A percentile compares a stretch with the other conserved stretches of the same genome.
Conservation (phyloP, 2,329 filamentous ascomycete genomes). For the Aspergillus ustus region DNA sequence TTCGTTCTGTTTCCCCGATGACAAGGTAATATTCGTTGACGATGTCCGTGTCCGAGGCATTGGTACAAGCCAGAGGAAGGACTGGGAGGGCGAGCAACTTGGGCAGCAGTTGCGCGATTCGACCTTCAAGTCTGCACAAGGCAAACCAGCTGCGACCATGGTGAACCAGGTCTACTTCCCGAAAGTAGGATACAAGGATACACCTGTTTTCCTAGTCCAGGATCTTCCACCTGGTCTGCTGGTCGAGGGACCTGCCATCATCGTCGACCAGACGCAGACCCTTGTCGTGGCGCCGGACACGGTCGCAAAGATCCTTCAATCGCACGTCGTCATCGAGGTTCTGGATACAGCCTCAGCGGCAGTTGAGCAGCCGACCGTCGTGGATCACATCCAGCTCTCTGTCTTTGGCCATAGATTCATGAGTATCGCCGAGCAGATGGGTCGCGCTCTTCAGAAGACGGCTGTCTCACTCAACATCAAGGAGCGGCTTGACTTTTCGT, state of each 20-base stretch:
- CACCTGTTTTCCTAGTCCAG: conserved; percentile 42
- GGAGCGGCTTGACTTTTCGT: conserved; percentile 84
- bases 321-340: conserved; percentile 87
- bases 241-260: conserved; percentile 74
- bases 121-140: conserved; percentile 35
- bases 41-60: conserved; percentile 88
- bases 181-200: conserved; percentile 35
- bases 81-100: conserved; percentile 69
- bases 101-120: conserved; percentile 58
- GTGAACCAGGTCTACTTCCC: conserved; percentile 58
- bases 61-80: conserved; percentile 66
- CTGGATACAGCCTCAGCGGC: conserved; percentile 52
- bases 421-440: conserved; percentile 65
- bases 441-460: conserved; percentile 60
- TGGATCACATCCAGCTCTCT: conserved; percentile 58
- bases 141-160: conserved; percentile 53
- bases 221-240: conserved; percentile 13
- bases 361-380: conserved; percentile 27
- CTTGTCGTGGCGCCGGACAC: conserved; percentile 84
- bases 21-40: conserved; percentile 84
- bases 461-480: conserved; percentile 72
- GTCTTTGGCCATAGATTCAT: conserved; percentile 63
- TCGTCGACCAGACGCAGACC: conserved; percentile 76
- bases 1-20: conserved; percentile 72
- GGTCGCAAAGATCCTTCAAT: conserved; percentile 78